Base-by-base conservation (phyloP, 352 stramenopile genomes). In the Globisporangium lucens region DNA sequence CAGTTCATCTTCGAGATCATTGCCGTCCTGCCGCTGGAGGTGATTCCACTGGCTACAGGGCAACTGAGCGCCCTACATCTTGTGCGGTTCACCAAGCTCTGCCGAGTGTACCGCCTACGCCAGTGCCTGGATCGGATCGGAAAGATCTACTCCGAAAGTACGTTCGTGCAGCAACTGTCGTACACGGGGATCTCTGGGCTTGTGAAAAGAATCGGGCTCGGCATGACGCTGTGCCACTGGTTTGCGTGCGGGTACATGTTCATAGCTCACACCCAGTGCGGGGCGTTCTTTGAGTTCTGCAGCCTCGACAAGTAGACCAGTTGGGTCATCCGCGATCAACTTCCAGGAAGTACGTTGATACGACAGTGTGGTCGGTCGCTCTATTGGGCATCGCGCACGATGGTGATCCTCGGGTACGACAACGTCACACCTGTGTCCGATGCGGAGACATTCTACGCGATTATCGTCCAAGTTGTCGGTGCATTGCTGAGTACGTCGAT, bases 221-320 rank as follows among this genome's bases (percentile, higher is more conserved):
- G 71, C 20, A 46, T 74, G 3, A 55, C 73, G 5, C 22, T 88
- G 47, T 76, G 70, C 49, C 85, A 94, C 61, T 90, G 77, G 70
- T 63, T 82, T 17, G 83, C 83, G 1, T 92, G 82, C 30, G 82
- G 77, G 0, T 94, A 93, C 69, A 89, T 94, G 75, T 60, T 90
- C 53, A 69, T 92, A 27, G 84, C 78, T 0, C 82, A 93, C 47
- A 52, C 72, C 0, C 66, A 81, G 30, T 94, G 86, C 51, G 86
- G 86, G 0, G 43, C 89, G 4, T 67, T 78, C 24, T 66, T 89
- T 3, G 79, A 85, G 47, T 56, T 76, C 7, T 94, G 86, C 35
- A 59, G 77, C 29, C 33, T 69, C 2, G 43, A 72, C 4, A 65
- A 82, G 1, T 76, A 89, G 38, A 82, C 83, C 8, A 90, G 77